Evolutionary conservation across 352 stramenopile genomes (phyloP), one percentile per base, ranked within the genome.

Genomic region (Phytopythium kandeliae): DNA sequence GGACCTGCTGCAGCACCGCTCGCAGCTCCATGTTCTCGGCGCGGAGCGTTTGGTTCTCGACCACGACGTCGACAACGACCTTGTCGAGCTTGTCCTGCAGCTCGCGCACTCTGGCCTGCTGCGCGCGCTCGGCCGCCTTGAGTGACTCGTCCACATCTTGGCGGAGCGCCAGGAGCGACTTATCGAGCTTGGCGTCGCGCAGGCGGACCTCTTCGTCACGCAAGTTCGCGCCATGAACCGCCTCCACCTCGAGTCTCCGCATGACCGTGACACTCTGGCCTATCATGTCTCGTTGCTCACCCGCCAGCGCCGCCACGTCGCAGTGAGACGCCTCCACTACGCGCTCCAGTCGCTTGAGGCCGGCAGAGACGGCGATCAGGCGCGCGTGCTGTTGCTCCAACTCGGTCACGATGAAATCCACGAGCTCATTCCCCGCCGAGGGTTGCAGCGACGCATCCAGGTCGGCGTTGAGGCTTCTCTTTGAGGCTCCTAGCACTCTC

Each of bases 371-470:
- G 25, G 66, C 53, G 9, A 54, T 28, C 34, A 65, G 67, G 37
- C 67, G 53, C 16, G 44, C 50, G 37, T 67, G 65, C 55, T 79
- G 58, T 36, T 79, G 74, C 51, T 79, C 69, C 63, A 79, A 55
- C 58, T 79, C 69, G 15, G 60, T 69, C 11, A 67, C 40, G 45
- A 79, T 71, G 38, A 79, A 79, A 41, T 79, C 69, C 35, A 74
- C 57, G 25, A 79, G 50, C 26, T 75, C 57, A 8, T 76, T 60
- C 25, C 54, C 69, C 15, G 65, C 59, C 26, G 44, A 0, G 11
- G 31, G 28, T 8, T 12, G 13, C n/a, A 41, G 26, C 33, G 26
- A 25, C 33, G n/a, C 22, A 24, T 31, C 22, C 13, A 33, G 3
- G 25, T 6, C 15, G 35, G 15, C n/a, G 15, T 10, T 35, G 31